Evolutionary conservation across 108 stramenopile genomes (phyloP).

Genomic region (Mayamaea pseudoterrestris): DNA sequence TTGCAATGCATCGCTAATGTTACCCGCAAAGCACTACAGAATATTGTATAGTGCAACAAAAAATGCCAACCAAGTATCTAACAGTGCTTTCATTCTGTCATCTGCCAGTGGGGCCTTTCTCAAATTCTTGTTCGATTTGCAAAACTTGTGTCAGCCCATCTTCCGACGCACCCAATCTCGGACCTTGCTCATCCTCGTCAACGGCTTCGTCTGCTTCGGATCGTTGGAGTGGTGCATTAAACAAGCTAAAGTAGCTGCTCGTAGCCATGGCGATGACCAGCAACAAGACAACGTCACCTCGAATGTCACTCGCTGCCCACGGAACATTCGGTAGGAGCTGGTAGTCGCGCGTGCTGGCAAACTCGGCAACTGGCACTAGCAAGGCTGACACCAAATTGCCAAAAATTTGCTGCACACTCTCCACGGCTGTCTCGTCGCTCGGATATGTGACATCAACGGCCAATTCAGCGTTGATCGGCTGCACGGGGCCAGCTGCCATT

Average conservation of each 20-base stretch:
- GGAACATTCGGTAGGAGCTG: constrained; percentile 24
- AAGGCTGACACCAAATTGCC: constrained; percentile 55
- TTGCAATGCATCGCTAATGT: no score
- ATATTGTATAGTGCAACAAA: no score
- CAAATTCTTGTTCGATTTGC: no score
- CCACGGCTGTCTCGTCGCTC: constrained; percentile 65
- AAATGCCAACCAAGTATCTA: no score
- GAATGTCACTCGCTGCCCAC: constrained; percentile 34
- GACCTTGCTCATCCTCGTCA: no score
- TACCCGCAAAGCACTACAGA: no score
- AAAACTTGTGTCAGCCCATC: no score
- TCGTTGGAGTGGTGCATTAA: constrained; percentile 42
- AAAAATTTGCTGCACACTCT: constrained; percentile 55
- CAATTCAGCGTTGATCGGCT: constrained; percentile 69
- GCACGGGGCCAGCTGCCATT: constrained; percentile 51
- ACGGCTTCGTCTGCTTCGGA: constrained; percentile 41
- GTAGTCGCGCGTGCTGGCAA: constrained; percentile 28
- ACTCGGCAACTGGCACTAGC: constrained; percentile 46
- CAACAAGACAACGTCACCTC: constrained; percentile 48
- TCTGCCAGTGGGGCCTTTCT: no score
- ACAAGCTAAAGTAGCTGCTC: constrained; percentile 27
- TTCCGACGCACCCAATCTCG: no score
- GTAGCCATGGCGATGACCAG: constrained; percentile 23
- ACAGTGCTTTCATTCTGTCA: no score
- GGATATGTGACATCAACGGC: constrained; percentile 72